A percentile compares a stretch with the other conserved stretches of the same genome.
Conservation (phyloP, 768 basidiomycete genomes). For the Asterophora parasitica region DNA sequence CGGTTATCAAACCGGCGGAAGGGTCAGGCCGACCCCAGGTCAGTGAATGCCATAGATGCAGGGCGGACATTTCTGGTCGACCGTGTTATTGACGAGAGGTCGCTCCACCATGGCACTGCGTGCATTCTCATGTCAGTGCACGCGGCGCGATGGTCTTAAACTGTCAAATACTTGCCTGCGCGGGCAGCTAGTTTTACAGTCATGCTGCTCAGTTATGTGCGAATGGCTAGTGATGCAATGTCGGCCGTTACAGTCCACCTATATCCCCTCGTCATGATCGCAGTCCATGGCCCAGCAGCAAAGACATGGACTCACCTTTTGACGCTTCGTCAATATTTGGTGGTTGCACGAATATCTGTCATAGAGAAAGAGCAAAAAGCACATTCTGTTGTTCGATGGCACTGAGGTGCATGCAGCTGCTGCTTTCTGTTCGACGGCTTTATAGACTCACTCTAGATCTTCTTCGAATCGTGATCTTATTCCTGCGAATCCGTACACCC, state of each 20-base stretch:
- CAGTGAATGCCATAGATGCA: slow-evolving; percentile 15
- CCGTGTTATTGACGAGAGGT: slow-evolving; percentile 7
- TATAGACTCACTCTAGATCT: neutral
- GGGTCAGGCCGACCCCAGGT: neutral
- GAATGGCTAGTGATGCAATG: slow-evolving; percentile 35
- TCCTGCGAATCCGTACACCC: too few species aligned
- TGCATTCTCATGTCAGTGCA: neutral
- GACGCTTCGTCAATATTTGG: slow-evolving; percentile 21
- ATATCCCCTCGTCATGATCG: neutral
- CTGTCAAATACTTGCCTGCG: slow-evolving; percentile 27
- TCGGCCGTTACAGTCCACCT: slow-evolving; percentile 46
- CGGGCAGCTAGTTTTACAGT: slow-evolving; percentile 32
- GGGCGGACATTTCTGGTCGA: slow-evolving; percentile 6
- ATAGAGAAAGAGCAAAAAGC: slow-evolving; percentile 27
- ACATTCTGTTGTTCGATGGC: slow-evolving; percentile 17
- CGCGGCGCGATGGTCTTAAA: too few species aligned
- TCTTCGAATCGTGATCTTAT: too few species aligned
- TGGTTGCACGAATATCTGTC: slow-evolving; percentile 31
- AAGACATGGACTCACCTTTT: slow-evolving; percentile 26
- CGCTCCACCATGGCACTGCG: slow-evolving; percentile 10
- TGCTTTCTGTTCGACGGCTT: neutral
- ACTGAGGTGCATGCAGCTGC: neutral
- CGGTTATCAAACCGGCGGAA: neutral
- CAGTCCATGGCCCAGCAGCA: neutral
- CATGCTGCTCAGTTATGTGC: slow-evolving; percentile 29